Evolutionary conservation across 495 filamentous ascomycete species (phyloP), one percentile per base, ranked within the genome.

Genomic region (Xylaria longipes): DNA sequence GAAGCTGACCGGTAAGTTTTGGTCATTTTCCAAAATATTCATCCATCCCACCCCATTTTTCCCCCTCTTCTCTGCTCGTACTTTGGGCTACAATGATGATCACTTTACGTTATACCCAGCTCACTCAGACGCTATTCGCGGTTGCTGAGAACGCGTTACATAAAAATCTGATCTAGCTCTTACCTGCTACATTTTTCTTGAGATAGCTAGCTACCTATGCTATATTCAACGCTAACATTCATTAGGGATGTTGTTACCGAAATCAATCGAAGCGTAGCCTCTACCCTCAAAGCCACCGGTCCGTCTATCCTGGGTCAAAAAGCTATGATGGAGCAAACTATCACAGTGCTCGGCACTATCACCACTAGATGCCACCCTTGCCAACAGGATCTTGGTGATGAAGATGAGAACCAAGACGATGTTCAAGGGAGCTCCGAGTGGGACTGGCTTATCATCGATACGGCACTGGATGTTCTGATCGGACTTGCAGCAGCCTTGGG

Each of bases 401-500:
- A 94, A 60, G 90, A 91, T 50, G 91, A 94, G 73, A 85, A 89
- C 43, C 82, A 89, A 46, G 89, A 89, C 64, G 85, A 89, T 33
- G 84, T 90, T 35, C 91, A 95, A 43, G 94, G 96, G 77, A 92
- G 91, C 22, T 95, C 96, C 22, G 96, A 99, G 84, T 98, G 95
- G 78, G 96, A 98, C 83, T 98, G 96, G 96, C 88, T 97, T 33
- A 90, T 97, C 56, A 92, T 99, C 62, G 96, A 99, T 82, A 97
- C 93, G 22, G 94, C 93, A 17, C 87, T 98, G 71, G 96, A 99
- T 72, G 93, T 95, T 45, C 85, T 97, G 39, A 92, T 93, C 48
- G 93, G 92, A 37, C 86, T 99, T 37, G 90, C 95, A 22, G 88
- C 87, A 45, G 95, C 93, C 35, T 89, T 98, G 17, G 97, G 97